Percentiles rank a stretch among this genome's conserved stretches.
These are phyloP conservation scores for Strobilomyces confusus DNA, from an alignment of 768 basidiomycete genomes.

Conservation along the genomic window DNA sequence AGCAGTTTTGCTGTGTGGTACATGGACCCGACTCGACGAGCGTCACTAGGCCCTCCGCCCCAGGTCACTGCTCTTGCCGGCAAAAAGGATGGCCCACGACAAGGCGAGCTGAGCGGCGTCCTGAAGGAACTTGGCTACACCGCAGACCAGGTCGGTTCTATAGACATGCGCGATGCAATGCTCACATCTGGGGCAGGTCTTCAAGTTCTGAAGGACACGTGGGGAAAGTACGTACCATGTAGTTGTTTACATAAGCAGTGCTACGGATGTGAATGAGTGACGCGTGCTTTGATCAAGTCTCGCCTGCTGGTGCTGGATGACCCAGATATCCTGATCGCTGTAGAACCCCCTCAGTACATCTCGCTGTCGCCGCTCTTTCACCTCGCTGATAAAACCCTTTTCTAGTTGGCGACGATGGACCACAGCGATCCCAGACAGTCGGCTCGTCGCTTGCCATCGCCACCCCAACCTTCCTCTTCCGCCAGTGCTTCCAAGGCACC, in stretches of 20 bases:
- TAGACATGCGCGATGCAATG: neutral
- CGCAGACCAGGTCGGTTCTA: conserved; percentile 66
- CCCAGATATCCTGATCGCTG: conserved; percentile 18
- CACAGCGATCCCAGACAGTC: conserved; percentile 40
- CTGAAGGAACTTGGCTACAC: conserved; percentile 86
- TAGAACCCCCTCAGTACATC: neutral
- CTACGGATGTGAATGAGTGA: conserved; percentile 10
- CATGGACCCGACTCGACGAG: neutral
- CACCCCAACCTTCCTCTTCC: conserved; percentile 43
- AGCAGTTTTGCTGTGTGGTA: conserved; percentile 18
- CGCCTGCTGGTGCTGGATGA: conserved; percentile 7
- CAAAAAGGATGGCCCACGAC: conserved; percentile 77
- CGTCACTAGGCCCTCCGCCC: conserved; percentile 60
- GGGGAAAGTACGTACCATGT: conserved; percentile 2
- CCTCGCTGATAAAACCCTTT: conserved; percentile 7
- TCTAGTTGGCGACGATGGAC: conserved; percentile 40
- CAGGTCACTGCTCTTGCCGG: conserved; percentile 90
- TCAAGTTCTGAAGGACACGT: conserved; percentile 33
- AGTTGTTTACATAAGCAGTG: conserved; percentile 26
- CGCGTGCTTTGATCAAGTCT: conserved; percentile 25
- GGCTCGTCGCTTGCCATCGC: conserved; percentile 26
- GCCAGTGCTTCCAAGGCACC: conserved; percentile 31
- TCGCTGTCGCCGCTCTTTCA: neutral
- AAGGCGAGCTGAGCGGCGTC: conserved; percentile 78
- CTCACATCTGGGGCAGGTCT: conserved; percentile 31